phyloP scores from a whole-genome alignment of 179 eudicot genomes.

The Beta macrorhiza region DNA sequence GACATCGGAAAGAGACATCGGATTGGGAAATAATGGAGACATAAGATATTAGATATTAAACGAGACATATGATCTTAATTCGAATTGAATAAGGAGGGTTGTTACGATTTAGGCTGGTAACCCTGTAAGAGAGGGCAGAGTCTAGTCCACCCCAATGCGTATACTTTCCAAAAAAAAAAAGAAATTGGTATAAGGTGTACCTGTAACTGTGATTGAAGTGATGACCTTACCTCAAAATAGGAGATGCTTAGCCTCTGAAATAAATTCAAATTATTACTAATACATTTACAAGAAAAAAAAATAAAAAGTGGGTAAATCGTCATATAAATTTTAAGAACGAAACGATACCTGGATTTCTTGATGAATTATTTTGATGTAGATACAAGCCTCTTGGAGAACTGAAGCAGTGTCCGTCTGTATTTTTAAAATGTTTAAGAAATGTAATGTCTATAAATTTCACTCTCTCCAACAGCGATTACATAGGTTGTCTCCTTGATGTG shows the following conservation, averaged over 20 bases:
- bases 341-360: conserved; percentile 54
- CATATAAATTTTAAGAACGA: background rate
- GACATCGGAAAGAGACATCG: too few relatives aligned
- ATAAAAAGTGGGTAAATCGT: background rate
- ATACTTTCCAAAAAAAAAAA: background rate
- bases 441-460: too few relatives aligned
- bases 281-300: background rate
- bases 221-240: conserved; percentile 31
- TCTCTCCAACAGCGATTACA: too few relatives aligned
- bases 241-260: conserved; percentile 40
- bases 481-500: too few relatives aligned
- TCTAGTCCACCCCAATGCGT: too few relatives aligned
- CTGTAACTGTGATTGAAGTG: conserved; percentile 28
- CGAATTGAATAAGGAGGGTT: too few relatives aligned
- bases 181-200: conserved; percentile 16
- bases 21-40: too few relatives aligned
- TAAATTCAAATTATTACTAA: background rate
- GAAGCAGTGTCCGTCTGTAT: conserved; percentile 69
- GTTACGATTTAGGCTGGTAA: too few relatives aligned
- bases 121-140: too few relatives aligned
- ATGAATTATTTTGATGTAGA: conserved; percentile 52
- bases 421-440: background rate
- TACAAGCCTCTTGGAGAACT: conserved; percentile 66
- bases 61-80: too few relatives aligned
- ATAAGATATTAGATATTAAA: too few relatives aligned